Evolutionary conservation across 768 basidiomycete species (phyloP), one percentile per base, ranked within the genome.

Genomic region (Russula compacta): DNA sequence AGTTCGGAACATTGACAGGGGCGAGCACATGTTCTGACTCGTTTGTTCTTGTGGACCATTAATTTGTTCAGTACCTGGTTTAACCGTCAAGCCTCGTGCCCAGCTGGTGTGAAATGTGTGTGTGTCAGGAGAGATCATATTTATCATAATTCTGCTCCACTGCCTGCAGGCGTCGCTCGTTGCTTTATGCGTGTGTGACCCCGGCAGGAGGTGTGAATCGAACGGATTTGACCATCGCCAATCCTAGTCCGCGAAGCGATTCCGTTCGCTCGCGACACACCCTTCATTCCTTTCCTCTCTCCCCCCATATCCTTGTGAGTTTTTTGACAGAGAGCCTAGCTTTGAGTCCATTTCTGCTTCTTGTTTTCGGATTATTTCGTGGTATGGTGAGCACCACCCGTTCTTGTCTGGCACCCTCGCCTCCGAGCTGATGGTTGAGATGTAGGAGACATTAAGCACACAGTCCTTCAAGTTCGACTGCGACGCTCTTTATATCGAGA

Each of bases 401-500:
- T n/a, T 2, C 7, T 17, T 12, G 2, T 38, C 46, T 35, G 32
- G 11, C 48, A 24, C 39, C 5, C 14, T 15, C 24, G 21, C 43
- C 49, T 12, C 40, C 17, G 24, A 38, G 35, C 48, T 51, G 12
- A 57, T 44, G n/a, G 33, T 39, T 17, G 5, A 32, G 21, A 44
- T 17, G 3, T 15, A 61, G 60, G 60, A 51, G 19, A 61, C 50
- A 10, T 24, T 57, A 21, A 51, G 55, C 60, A 52, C 60, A 58
- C 61, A 53, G 61, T 65, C 51, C 36, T 58, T 65, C 46, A 58
- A 64, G 36, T 57, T 65, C 24, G 64, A 64, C 53, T 63, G 56
- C 46, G 57, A 65, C 57, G 64, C 62, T 54, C 61, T 65, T 40
- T 65, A 65, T 32, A 59, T 65, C 36, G 64, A 65, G 61, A 65